These are phyloP conservation scores for Triangularia verruculosa DNA, from an alignment of 2,329 filamentous ascomycete genomes.

Conservation along the genomic window DNA sequence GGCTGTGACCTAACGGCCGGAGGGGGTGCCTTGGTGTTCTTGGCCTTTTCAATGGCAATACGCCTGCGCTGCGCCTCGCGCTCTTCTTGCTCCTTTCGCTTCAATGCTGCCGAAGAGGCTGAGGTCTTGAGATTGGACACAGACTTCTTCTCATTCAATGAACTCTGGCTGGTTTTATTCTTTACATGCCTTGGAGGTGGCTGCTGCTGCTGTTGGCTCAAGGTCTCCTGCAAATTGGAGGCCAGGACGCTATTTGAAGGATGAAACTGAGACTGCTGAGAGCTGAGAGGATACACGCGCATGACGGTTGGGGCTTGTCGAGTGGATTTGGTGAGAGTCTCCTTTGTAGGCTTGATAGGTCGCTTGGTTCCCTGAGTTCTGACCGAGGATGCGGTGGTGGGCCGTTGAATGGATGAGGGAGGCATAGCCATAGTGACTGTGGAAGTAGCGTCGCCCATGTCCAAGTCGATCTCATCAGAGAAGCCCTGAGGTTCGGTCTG, in stretches of 20 bases:
- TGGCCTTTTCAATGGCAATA: conserved; percentile 67
- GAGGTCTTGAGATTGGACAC: conserved; percentile 63
- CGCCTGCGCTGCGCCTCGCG: conserved; percentile 74
- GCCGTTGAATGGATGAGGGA: conserved; percentile 58
- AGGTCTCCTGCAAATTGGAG: conserved; percentile 57
- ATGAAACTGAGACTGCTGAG: conserved; percentile 58
- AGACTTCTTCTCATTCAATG: conserved; percentile 58
- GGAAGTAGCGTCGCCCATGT: conserved; percentile 56
- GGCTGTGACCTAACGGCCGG: conserved; percentile 56
- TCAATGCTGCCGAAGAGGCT: conserved; percentile 61
- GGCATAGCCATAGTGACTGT: conserved; percentile 53
- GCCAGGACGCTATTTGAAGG: conserved; percentile 57
- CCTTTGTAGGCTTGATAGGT: conserved; percentile 61
- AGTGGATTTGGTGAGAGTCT: conserved; percentile 49
- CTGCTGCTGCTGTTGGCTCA: conserved; percentile 37
- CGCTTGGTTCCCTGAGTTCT: conserved; percentile 54
- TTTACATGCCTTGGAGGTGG: conserved; percentile 39
- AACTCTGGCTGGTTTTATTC: conserved; percentile 66
- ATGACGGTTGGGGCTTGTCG: conserved; percentile 71
- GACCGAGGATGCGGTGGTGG: conserved; percentile 46
- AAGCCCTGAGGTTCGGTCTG: conserved; percentile 30
- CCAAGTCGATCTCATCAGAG: conserved; percentile 46
- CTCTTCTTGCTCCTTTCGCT: conserved; percentile 83
- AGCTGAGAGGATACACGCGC: conserved; percentile 62
- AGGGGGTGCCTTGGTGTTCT: conserved; percentile 61